Evolutionary conservation across 257 asterid genomes (phyloP).

Genomic region (Fraxinus americana): DNA sequence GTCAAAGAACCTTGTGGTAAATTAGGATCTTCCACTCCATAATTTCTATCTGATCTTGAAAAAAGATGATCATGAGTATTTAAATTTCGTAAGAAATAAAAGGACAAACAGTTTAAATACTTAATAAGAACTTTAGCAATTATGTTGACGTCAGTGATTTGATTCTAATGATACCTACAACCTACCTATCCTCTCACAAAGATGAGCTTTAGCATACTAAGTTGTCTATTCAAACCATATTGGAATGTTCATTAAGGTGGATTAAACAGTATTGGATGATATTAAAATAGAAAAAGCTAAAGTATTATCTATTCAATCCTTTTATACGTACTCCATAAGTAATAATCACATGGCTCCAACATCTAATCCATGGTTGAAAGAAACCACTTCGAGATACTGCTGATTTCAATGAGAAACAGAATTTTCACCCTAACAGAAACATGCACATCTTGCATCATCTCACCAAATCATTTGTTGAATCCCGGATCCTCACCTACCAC

Average conservation of each 20-base stretch:
- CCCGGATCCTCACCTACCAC: neutral
- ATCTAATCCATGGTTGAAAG: too few species aligned
- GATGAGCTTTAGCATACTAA: neutral
- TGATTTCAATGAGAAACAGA: neutral
- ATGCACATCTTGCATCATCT: neutral
- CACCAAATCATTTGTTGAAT: neutral
- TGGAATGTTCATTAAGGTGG: neutral
- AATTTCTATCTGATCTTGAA: conserved; percentile 48
- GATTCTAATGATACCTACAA: neutral
- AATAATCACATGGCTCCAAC: neutral
- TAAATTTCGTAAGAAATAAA: neutral
- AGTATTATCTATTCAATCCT: neutral
- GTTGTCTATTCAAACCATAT: neutral
- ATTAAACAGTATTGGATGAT: neutral
- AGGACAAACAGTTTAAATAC: neutral
- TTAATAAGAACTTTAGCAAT: conserved; percentile 2
- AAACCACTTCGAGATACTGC: too few species aligned
- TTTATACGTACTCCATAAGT: neutral
- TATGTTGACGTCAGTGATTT: neutral
- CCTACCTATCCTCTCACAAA: neutral
- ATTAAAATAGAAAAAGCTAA: neutral
- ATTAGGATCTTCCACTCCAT: conserved; percentile 32
- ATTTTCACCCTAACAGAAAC: neutral
- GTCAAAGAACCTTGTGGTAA: conserved; percentile 44
- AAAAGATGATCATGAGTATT: conserved; percentile 25